Conservation (phyloP, 768 basidiomycete species). For the Trichaptum fuscoviolaceum region DNA sequence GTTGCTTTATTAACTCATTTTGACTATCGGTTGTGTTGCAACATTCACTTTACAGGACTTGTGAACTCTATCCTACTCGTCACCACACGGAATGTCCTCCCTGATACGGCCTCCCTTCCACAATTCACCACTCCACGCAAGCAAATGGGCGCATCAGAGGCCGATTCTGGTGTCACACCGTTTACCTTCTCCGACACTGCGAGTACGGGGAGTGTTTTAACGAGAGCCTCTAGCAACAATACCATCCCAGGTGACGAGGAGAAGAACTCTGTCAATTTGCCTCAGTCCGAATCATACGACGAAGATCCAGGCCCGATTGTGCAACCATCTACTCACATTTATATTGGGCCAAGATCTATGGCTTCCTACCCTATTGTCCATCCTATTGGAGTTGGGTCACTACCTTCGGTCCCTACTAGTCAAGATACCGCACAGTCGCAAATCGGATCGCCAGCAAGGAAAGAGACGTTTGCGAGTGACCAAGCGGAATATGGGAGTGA, state of each 20-base stretch:
- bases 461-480: background rate
- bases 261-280: background rate
- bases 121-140: slow-evolving; percentile 22
- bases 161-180: slow-evolving; percentile 27
- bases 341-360: background rate
- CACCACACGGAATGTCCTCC: slow-evolving; percentile 25
- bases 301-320: background rate
- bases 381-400: background rate
- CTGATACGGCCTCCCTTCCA: slow-evolving; percentile 21
- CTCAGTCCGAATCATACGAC: background rate
- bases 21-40: no score
- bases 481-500: background rate
- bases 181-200: slow-evolving; percentile 16
- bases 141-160: slow-evolving; percentile 17
- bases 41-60: slow-evolving; percentile 18
- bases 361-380: background rate
- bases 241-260: background rate
- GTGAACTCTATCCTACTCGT: slow-evolving; percentile 27
- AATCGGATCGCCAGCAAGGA: background rate
- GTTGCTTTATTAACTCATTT: background rate
- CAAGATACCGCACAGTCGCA: background rate
- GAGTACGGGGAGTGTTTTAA: background rate
- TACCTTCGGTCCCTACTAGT: background rate
- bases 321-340: background rate
- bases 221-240: no score